These are phyloP conservation scores for Phellopilus nigrolimitatus DNA, from an alignment of 1,284 basidiomycete genomes.

Conservation along the genomic window DNA sequence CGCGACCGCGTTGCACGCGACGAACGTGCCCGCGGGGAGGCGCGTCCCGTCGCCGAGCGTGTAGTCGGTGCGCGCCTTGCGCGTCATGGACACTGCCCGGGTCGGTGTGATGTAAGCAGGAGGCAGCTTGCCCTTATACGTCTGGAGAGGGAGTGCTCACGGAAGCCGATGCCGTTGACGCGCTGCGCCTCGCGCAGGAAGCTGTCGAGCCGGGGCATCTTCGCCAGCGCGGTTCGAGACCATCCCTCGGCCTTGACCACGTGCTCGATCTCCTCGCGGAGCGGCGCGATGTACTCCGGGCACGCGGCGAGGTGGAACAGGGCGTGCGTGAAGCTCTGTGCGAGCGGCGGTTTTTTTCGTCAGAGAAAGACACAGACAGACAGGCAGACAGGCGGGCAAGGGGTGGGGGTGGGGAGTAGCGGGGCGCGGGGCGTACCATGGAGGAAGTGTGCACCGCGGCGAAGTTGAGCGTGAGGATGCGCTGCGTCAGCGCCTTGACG, in stretches of 20 bases:
- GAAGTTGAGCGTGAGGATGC: constrained; percentile 35
- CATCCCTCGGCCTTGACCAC: constrained; percentile 38
- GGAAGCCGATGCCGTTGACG: constrained; percentile 26
- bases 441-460: constrained; percentile 38
- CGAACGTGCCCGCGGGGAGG: constrained; percentile 33
- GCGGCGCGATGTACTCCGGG: constrained; percentile 34
- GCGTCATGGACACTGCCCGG: constrained; percentile 29
- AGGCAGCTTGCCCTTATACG: neutral
- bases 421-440: constrained; percentile 23
- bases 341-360: neutral
- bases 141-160: constrained; percentile 24
- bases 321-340: constrained; percentile 33
- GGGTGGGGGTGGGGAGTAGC: constrained; percentile 3
- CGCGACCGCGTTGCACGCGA: constrained; percentile 26
- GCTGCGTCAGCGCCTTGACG: constrained; percentile 28
- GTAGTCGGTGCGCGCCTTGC: constrained; percentile 34
- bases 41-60: constrained; percentile 39
- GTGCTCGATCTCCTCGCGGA: no score
- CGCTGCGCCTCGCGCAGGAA: constrained; percentile 42
- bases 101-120: neutral
- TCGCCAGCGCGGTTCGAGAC: constrained; percentile 37
- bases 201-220: constrained; percentile 44
- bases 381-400: neutral
- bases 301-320: constrained; percentile 35
- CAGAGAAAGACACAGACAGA: neutral